Evolutionary conservation across 2,329 filamentous ascomycete species (phyloP).

Genomic region (Alternaria tenuissima): DNA sequence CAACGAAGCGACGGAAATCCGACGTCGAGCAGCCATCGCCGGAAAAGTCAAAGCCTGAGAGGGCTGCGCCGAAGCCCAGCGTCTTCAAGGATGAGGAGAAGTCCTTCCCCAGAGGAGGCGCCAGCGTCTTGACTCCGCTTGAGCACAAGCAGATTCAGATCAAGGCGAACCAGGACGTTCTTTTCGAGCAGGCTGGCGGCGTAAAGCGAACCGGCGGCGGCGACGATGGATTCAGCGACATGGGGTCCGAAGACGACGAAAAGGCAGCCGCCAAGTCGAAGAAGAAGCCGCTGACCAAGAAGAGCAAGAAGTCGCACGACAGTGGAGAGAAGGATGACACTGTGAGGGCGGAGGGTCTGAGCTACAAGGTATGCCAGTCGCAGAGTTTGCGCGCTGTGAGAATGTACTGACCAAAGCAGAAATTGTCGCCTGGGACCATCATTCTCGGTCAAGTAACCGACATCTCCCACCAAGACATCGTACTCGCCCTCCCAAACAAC

Average conservation of each 20-base stretch:
- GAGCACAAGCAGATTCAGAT: conserved; percentile 97
- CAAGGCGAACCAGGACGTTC: conserved; percentile 88
- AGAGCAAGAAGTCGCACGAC: conserved; percentile 51
- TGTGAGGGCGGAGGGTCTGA: conserved; percentile 84
- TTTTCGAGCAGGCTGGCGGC: conserved; percentile 78
- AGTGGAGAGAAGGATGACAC: conserved; percentile 55
- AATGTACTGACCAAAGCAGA: conserved; percentile 60
- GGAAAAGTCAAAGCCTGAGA: conserved; percentile 42
- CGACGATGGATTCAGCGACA: conserved; percentile 56
- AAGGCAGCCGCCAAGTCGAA: conserved; percentile 57
- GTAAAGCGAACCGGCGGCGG: conserved; percentile 63
- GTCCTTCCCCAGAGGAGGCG: conserved; percentile 91
- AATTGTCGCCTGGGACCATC: conserved; percentile 82
- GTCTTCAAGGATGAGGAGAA: conserved; percentile 79
- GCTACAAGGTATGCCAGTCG: conserved; percentile 75
- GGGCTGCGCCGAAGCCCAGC: conserved; percentile 47
- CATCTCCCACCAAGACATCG: conserved; percentile 81
- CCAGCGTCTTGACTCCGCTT: conserved; percentile 86
- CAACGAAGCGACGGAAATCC: conserved; percentile 50
- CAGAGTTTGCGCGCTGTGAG: conserved; percentile 1
- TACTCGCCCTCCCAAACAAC: conserved; percentile 89
- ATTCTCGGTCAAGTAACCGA: conserved; percentile 86
- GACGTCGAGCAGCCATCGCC: conserved; percentile 40
- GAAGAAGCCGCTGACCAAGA: conserved; percentile 62
- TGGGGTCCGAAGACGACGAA: conserved; percentile 51